Conservation (phyloP, 768 basidiomycete species). For the Imleria badia region DNA sequence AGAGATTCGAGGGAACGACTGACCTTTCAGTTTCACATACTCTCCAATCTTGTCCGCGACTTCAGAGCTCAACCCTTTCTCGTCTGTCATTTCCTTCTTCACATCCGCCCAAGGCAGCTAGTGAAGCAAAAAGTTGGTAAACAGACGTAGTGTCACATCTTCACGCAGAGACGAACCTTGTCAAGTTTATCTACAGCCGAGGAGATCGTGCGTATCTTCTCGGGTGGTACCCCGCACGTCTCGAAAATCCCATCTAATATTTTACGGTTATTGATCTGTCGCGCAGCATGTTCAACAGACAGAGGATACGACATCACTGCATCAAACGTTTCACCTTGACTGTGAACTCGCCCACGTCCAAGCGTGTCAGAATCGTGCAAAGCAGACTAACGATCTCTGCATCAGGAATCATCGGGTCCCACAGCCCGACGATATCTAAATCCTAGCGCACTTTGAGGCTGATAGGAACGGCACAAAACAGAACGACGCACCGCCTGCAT, state of each 20-base stretch:
- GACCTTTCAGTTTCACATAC: slow-evolving; percentile 95
- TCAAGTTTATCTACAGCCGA: slow-evolving; percentile 98
- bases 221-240: slow-evolving; percentile 88
- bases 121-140: background rate
- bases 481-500: slow-evolving; percentile 77
- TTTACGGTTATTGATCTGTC: slow-evolving; percentile 91
- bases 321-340: slow-evolving; percentile 66
- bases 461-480: background rate
- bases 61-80: slow-evolving; percentile 81
- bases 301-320: background rate
- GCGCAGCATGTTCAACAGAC: background rate
- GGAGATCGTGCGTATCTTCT: slow-evolving; percentile 89
- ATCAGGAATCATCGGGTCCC: slow-evolving; percentile 98
- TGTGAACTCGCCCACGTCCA: slow-evolving; percentile 93
- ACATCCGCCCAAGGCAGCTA: slow-evolving; percentile 90
- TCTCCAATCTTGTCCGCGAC: slow-evolving; percentile 94
- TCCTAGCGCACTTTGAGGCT: slow-evolving; percentile 51
- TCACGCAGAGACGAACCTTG: slow-evolving; percentile 55
- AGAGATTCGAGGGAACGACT: background rate
- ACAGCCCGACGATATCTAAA: slow-evolving; percentile 88
- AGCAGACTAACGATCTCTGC: slow-evolving; percentile 84
- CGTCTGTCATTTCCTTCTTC: slow-evolving; percentile 93
- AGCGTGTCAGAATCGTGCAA: slow-evolving; percentile 73
- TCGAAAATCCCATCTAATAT: slow-evolving; percentile 97
- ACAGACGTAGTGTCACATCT: background rate